Evolutionary conservation across 768 basidiomycete genomes (phyloP).

Genomic region (Suillus discolor): DNA sequence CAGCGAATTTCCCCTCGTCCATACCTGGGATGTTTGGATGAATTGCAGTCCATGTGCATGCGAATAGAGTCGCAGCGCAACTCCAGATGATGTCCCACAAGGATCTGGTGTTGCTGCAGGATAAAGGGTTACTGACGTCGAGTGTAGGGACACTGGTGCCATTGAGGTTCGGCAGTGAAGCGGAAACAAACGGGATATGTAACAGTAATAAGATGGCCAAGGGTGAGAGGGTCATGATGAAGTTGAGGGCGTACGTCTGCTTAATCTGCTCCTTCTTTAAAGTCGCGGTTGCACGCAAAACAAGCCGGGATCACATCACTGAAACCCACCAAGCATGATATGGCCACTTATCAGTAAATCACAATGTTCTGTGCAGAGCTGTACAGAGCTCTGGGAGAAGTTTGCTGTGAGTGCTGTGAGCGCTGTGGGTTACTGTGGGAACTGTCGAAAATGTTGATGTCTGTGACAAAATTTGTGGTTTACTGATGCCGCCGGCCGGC

Average conservation of each 20-base stretch:
- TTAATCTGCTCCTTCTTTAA: background rate
- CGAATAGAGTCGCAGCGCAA: conserved; percentile 30
- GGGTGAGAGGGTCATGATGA: background rate
- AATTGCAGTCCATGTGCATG: conserved; percentile 32
- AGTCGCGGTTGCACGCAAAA: background rate
- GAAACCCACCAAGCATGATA: too few relatives aligned
- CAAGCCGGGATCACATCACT: too few relatives aligned
- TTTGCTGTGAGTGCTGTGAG: too few relatives aligned
- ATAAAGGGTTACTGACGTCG: background rate
- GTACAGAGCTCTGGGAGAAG: too few relatives aligned
- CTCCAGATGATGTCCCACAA: conserved; percentile 33
- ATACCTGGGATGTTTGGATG: conserved; percentile 33
- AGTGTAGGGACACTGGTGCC: background rate
- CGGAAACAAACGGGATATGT: background rate
- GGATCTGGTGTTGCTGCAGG: conserved; percentile 23
- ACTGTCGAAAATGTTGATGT: too few relatives aligned
- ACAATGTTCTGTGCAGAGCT: too few relatives aligned
- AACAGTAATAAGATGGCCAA: background rate
- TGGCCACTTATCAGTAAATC: too few relatives aligned
- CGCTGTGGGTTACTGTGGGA: too few relatives aligned
- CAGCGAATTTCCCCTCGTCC: conserved; percentile 10
- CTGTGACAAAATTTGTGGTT: too few relatives aligned
- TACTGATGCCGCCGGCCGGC: too few relatives aligned
- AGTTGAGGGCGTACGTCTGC: background rate
- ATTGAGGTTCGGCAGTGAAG: background rate